These are phyloP conservation scores for Funneliformis mosseae DNA, from an alignment of 192 early-diverging fungal species.

Conservation along the genomic window DNA sequence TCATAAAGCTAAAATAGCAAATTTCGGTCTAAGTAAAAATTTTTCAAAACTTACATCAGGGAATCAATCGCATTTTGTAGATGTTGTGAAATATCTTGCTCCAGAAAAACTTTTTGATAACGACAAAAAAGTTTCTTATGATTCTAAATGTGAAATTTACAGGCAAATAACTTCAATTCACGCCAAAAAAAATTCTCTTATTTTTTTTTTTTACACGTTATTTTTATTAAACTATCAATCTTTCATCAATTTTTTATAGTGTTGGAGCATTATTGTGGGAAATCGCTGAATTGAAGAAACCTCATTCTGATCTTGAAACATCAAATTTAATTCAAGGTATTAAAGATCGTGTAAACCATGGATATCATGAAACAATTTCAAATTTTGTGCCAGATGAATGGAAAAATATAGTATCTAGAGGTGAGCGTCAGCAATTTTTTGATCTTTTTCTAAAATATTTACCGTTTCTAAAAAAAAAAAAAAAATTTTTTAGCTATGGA, in stretches of 20 bases:
- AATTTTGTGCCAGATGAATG: neutral
- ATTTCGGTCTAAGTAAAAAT: neutral
- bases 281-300: neutral
- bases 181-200: too few relatives aligned
- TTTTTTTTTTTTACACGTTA: too few relatives aligned
- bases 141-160: conserved; percentile 13
- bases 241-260: too few relatives aligned
- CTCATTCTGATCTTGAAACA: neutral
- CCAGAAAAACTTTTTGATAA: neutral
- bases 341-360: neutral
- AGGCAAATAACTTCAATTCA: neutral
- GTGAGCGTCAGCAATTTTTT: too few relatives aligned
- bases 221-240: too few relatives aligned
- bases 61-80: neutral
- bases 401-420: neutral
- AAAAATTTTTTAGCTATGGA: too few relatives aligned
- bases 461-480: too few relatives aligned
- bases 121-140: neutral
- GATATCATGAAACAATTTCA: neutral
- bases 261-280: conserved; percentile 16
- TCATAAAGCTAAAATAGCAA: conserved; percentile 2
- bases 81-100: conserved; percentile 2
- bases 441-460: too few relatives aligned
- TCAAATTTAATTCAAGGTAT: neutral
- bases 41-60: neutral